Conservation (phyloP, 176 grass and related monocot species). For the Aechmea fasciata region DNA sequence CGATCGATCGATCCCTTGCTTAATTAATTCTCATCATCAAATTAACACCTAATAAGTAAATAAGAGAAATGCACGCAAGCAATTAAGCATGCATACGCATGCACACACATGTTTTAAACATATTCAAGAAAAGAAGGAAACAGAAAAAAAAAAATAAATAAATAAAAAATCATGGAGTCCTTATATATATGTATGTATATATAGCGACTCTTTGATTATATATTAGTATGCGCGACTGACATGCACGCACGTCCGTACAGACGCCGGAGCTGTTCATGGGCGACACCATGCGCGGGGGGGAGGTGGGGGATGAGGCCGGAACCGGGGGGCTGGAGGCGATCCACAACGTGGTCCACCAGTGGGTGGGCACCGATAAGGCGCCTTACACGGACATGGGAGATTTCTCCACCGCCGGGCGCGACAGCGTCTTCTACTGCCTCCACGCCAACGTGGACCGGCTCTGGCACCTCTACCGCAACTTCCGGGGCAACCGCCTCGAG, state of each 20-base stretch:
- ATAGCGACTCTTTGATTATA: no score
- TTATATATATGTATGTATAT: no score
- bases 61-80: neutral
- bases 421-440: slow-evolving; percentile 10
- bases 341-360: slow-evolving; percentile 10
- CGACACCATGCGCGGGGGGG: neutral
- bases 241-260: neutral
- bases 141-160: no score
- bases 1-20: neutral
- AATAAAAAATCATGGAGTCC: no score
- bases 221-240: no score
- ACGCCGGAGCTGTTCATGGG: slow-evolving; percentile 18
- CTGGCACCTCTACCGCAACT: slow-evolving; percentile 8
- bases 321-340: slow-evolving; percentile 5
- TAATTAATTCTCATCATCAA: neutral
- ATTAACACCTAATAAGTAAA: neutral
- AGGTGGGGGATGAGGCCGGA: neutral
- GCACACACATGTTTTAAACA: no score
- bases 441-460: slow-evolving; percentile 20
- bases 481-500: neutral
- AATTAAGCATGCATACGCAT: no score
- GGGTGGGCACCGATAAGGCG: neutral
- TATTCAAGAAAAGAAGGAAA: no score
- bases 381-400: slow-evolving; percentile 4
- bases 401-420: slow-evolving; percentile 7